Evolutionary conservation across 2,329 filamentous ascomycete genomes (phyloP).

Genomic region (Drechslerella coelobrocha): DNA sequence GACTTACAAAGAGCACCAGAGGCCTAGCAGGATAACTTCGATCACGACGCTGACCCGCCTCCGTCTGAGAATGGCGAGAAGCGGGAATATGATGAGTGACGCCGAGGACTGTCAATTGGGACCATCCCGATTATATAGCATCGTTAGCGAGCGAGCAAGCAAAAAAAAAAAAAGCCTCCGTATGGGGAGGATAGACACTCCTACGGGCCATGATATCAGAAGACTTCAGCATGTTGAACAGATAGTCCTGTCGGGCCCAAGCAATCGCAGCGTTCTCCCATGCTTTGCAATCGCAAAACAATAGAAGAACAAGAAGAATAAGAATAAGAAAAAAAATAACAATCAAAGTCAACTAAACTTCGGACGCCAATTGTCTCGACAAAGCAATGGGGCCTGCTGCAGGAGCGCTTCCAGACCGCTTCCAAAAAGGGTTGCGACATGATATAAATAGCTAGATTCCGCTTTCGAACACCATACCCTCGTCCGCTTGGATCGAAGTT

Average conservation of each 20-base stretch:
- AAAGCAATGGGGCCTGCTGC: background rate
- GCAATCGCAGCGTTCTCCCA: too few relatives aligned
- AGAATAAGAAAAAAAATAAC: too few relatives aligned
- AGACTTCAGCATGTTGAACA: background rate
- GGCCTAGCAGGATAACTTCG: slow-evolving; percentile 41
- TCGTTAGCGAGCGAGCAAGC: slow-evolving; percentile 23
- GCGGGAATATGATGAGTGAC: slow-evolving; percentile 37
- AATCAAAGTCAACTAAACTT: background rate
- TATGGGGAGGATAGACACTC: slow-evolving; percentile 4
- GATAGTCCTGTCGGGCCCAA: too few relatives aligned
- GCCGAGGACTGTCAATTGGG: slow-evolving; percentile 31
- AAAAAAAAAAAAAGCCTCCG: slow-evolving; percentile 28
- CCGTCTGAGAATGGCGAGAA: slow-evolving; percentile 38
- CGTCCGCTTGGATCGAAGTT: slow-evolving; percentile 19
- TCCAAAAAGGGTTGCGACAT: slow-evolving; percentile 2
- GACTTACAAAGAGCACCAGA: slow-evolving; percentile 51
- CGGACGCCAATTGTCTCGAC: background rate
- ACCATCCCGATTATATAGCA: slow-evolving; percentile 25
- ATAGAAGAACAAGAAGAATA: slow-evolving; percentile 22
- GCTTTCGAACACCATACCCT: slow-evolving; percentile 13
- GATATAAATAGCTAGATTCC: slow-evolving; percentile 29
- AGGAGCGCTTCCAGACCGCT: background rate
- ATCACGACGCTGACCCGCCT: slow-evolving; percentile 44
- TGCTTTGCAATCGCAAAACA: too few relatives aligned
- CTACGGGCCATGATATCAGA: background rate